Evolutionary conservation across 2,329 filamentous ascomycete genomes (phyloP), one percentile per base, ranked within the genome.

Genomic region (Ophiocordyceps camponoti-floridani): DNA sequence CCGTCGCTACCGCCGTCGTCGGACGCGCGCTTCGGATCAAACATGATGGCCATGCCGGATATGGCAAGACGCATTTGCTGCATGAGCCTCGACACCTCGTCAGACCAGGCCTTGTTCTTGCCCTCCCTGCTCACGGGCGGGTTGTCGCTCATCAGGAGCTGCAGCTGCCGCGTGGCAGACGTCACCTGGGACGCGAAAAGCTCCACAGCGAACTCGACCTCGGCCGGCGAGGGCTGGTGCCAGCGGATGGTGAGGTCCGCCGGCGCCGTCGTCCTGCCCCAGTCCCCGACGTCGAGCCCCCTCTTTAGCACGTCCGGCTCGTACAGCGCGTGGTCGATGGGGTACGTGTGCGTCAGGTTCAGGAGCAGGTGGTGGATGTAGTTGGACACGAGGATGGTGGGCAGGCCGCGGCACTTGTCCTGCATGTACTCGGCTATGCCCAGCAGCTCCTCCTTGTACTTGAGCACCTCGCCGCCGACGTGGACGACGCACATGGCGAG

Each of bases 401-500:
- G 87, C 47, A 95, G 80, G 19, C 91, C 91, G 53, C 84, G 82
- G 62, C 91, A 98, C 56, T 86, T 89, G 53, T 91, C 78, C 60
- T 98, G 91, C 89, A 98, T 96, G 63, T 89, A 96, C 45, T 83
- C 72, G 12, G 89, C 87, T 58, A 98, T 89, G 49, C 86, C 83
- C 50, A 94, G 84, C 2, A 98, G 74, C 43, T 96, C 84, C 43
- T 85, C 70, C 62, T 87, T 86, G 69, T 94, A 93, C 48, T 82
- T 82, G 48, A 98, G 70, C 13, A 96, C 84, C 52, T 91, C 84
- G 51, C 81, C 78, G 31, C 91, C 91, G 41, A 98, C 87, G 55
- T 98, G 91, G 3, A 98, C 91, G 19, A 95, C 86, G 47, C 86
- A 91, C 89, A 98, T 98, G 58, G 88, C 94, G 5, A 98, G 74